Conservation (phyloP, 352 stramenopile genomes). For the Pythium scleroteichum region DNA sequence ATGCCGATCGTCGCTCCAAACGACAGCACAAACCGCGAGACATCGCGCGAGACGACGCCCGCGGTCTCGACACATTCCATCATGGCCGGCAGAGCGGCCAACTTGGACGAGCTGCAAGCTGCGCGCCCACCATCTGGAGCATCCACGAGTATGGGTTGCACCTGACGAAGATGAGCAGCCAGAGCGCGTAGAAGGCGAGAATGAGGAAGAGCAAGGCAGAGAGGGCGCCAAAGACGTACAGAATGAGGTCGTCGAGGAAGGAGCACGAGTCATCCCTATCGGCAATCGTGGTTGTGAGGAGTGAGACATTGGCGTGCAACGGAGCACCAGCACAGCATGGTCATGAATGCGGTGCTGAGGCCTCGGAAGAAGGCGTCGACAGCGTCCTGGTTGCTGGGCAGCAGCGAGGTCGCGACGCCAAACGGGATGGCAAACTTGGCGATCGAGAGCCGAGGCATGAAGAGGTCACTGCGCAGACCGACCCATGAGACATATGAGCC, state of each 20-base stretch:
- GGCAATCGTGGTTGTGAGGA: conserved; percentile 35
- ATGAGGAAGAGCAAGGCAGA: conserved; percentile 23
- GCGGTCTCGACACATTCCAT: conserved; percentile 32
- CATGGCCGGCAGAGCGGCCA: conserved; percentile 35
- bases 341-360: conserved; percentile 40
- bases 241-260: conserved; percentile 37
- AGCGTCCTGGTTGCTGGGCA: conserved; percentile 4
- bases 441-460: conserved; percentile 35
- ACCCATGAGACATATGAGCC: conserved; percentile 36
- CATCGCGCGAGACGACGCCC: conserved; percentile 11
- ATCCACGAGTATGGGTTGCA: conserved; percentile 42
- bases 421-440: conserved; percentile 23
- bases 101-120: conserved; percentile 34
- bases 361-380: conserved; percentile 19
- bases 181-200: conserved; percentile 40
- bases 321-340: conserved; percentile 44
- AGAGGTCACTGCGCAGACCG: conserved; percentile 39
- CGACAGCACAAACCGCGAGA: conserved; percentile 28
- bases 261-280: conserved; percentile 28
- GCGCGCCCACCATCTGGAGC: conserved; percentile 30
- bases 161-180: conserved; percentile 32
- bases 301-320: conserved; percentile 44
- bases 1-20: conserved; percentile 30
- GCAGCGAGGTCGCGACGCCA: conserved; percentile 12
- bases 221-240: conserved; percentile 39